These are phyloP conservation scores for Aspergillus persii DNA, from an alignment of 2,329 filamentous ascomycete genomes.

Conservation along the genomic window DNA sequence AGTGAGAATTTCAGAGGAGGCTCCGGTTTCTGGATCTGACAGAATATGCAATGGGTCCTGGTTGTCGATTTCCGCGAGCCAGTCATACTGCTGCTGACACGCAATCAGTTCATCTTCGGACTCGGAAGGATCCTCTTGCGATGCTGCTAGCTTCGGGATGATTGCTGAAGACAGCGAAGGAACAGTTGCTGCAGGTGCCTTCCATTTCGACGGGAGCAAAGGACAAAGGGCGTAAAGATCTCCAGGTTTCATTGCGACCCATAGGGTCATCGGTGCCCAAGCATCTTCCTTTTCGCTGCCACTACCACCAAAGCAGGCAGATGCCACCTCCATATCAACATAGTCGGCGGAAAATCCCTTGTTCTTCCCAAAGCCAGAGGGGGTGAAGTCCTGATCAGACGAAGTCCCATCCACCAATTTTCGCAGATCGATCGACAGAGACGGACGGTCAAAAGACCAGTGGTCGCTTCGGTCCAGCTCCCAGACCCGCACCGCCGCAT, in stretches of 20 bases:
- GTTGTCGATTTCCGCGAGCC: constrained; percentile 56
- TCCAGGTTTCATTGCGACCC: constrained; percentile 91
- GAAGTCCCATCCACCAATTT: constrained; percentile 83
- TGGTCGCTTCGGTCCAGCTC: constrained; percentile 80
- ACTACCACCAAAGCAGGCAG: constrained; percentile 80
- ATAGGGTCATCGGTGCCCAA: constrained; percentile 95
- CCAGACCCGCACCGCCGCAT: constrained; percentile 87
- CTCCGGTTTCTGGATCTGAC: constrained; percentile 37
- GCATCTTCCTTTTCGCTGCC: constrained; percentile 58
- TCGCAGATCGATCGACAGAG: constrained; percentile 80
- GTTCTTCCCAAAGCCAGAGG: constrained; percentile 69
- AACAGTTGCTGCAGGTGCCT: constrained; percentile 70
- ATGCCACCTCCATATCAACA: constrained; percentile 90
- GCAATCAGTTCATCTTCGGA: constrained; percentile 47
- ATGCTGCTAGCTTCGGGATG: constrained; percentile 63
- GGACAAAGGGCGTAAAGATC: constrained; percentile 93
- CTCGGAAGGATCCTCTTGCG: constrained; percentile 42
- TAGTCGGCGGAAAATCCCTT: constrained; percentile 84
- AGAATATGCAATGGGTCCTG: constrained; percentile 49
- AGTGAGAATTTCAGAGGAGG: constrained; percentile 53
- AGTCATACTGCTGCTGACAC: constrained; percentile 57
- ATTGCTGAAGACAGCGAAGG: constrained; percentile 81
- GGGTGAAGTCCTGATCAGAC: constrained; percentile 77
- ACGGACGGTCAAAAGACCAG: constrained; percentile 81
- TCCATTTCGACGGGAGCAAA: constrained; percentile 82